Evolutionary conservation across 257 asterid genomes (phyloP), one percentile per base, ranked within the genome.

Genomic region (Penstemon barbatus): DNA sequence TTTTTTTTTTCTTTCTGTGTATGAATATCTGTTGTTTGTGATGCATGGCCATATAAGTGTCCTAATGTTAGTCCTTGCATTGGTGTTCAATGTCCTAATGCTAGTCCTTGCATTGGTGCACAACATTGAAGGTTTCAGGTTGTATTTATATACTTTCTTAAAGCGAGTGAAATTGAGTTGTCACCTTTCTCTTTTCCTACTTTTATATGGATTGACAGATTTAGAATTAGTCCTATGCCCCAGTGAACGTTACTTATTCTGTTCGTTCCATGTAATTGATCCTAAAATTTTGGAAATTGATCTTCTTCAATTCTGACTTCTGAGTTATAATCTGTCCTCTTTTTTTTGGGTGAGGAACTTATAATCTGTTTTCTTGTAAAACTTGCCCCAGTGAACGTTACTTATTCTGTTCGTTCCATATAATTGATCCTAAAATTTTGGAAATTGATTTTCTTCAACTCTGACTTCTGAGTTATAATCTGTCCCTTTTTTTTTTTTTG

Each of bases 401-500:
- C 49, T 60, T 51, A 39, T 65, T 39, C 70, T 41, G 9, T 49
- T 11, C 55, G 8, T 18, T 72, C 11, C 36, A 4, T 54, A 43
- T 72, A 50, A 45, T n/a, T 71, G 58, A 15, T 53, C 55, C 49
- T 45, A 39, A 59, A 37, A 25, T 58, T 58, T 6, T 33, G 18
- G 33, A 25, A 38, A 6, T 46, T 49, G 69, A 12, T 62, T 40
- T 68, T 68, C 5, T 10, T 57, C 40, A 49, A 51, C 46, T 49
- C 46, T 49, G 67, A 25, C 36, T 10, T 25, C 37, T 69, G 25
- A 41, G 42, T 38, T 57, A 3, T 11, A 40, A 9, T 42, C 18
- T 8, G 42, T 18, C 10, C 36, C 0, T 15, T 15, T 65, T 52
- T 49, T 8, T 15, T 5, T 25, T 51, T 4, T 13, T 19, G 18